Evolutionary conservation across 148 eudicot genomes (phyloP).

Genomic region (Nyssa sinensis): DNA sequence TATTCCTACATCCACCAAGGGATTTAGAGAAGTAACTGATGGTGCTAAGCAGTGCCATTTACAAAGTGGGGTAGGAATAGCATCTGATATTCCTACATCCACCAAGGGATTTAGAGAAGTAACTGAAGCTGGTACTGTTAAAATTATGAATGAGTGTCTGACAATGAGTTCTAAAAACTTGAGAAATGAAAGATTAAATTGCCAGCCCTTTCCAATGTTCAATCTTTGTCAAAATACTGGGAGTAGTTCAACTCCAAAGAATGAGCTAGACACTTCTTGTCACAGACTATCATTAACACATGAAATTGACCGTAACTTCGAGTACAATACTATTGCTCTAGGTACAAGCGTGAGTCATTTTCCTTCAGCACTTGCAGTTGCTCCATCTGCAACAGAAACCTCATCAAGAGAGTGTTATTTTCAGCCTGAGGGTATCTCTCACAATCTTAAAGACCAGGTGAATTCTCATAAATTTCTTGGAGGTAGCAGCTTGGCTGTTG

Average conservation of each 20-base stretch:
- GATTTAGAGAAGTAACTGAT: constrained; percentile 17
- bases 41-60: constrained; percentile 11
- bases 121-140: constrained; percentile 27
- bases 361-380: constrained; percentile 5
- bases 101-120: constrained; percentile 25
- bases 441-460: constrained; percentile 15
- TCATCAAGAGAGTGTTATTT: constrained; percentile 16
- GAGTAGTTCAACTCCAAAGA: constrained; percentile 4
- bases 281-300: constrained; percentile 10
- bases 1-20: constrained; percentile 25
- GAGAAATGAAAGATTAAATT: constrained; percentile 15
- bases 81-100: constrained; percentile 20
- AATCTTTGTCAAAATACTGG: constrained; percentile 10
- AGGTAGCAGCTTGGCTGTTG: constrained; percentile 18
- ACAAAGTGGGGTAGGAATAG: constrained; percentile 19
- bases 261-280: constrained; percentile 22
- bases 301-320: constrained; percentile 9
- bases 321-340: not conserved
- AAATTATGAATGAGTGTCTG: constrained; percentile 23
- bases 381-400: constrained; percentile 25
- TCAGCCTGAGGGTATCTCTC: constrained; percentile 21
- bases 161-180: constrained; percentile 21
- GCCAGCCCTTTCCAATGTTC: constrained; percentile 21
- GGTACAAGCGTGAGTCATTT: not conserved
- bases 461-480: constrained; percentile 18